Evolutionary conservation across 345 rosid genomes (phyloP), one percentile per base, ranked within the genome.

Genomic region (Zanthoxylum bungeanum): DNA sequence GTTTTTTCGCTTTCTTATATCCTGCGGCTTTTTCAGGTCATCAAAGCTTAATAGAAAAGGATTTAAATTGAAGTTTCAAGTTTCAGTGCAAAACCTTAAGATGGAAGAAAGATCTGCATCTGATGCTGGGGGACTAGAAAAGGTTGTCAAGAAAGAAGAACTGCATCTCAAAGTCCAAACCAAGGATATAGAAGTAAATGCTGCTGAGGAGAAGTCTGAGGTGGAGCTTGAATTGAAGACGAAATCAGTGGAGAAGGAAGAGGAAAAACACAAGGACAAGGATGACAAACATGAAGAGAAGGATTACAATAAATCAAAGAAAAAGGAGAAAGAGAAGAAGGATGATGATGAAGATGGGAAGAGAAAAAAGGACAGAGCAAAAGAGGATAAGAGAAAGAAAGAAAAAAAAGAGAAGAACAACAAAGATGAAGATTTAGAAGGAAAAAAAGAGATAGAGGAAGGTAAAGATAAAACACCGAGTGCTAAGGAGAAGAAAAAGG

Each of bases 171-270:
- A 78, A 78, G 62, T 88, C 73, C 83, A 89, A 85, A 58, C 83
- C 21, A 70, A 85, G 47, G 90, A 83, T 65, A 16, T 49, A 64
- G 78, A 76, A 50, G 12, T 81, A 22, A 71, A 51, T 3, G 80
- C 73, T 66, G 80, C 49, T 69, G 69, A 74, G 42, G 81, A 71
- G 28, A 77, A 83, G 37, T 68, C 76, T 34, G 81, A 82, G 84
- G 65, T 78, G 56, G 91, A 86, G 66, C 66, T 84, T 74, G 87
- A 85, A 61, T 76, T 86, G 79, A 84, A 91, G 80, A 77, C 87
- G 25, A 86, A 89, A 77, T 75, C 88, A 0, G 68, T 60, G 0
- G 89, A 89, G 82, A 87, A 88, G 77, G 86, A 81, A 50, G 85
- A 87, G 76, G 57, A 75, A 11, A 70, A 62, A 24, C 59, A 50